Conservation (phyloP, 208 protist genomes). For the Leishmania martiniquensis region DNA sequence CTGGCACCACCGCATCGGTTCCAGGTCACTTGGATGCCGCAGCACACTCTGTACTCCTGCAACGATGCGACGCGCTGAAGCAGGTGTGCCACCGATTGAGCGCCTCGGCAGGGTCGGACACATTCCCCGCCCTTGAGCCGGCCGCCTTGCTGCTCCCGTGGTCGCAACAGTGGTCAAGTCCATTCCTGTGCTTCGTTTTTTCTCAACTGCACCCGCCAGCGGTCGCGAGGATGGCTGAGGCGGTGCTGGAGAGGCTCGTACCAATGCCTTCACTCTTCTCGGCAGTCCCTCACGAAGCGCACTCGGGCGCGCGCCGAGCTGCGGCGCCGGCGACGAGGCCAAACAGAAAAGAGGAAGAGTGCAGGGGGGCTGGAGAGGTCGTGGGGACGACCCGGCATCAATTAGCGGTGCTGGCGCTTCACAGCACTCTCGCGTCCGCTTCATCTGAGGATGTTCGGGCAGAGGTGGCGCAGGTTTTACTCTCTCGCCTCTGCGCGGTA, state of each 20-base stretch:
- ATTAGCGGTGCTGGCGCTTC: neutral
- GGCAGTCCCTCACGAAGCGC: neutral
- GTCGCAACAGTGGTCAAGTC: neutral
- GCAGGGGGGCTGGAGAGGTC: neutral
- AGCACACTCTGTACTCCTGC: neutral
- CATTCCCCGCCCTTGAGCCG: neutral
- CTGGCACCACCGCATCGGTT: neutral
- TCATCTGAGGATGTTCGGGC: neutral
- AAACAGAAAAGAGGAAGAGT: neutral
- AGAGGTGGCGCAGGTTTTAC: neutral
- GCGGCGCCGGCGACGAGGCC: neutral
- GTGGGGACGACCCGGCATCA: neutral
- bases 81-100: neutral
- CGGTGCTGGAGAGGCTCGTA: neutral
- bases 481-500: constrained; percentile 1
- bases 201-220: neutral
- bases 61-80: neutral
- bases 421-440: neutral
- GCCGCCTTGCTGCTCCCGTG: neutral
- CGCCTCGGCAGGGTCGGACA: neutral
- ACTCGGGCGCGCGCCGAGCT: neutral
- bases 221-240: neutral
- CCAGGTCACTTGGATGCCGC: neutral
- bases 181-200: neutral
- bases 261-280: neutral